phyloP scores from a whole-genome alignment of 169 alveolate genomes.

The Babesia divergens region DNA sequence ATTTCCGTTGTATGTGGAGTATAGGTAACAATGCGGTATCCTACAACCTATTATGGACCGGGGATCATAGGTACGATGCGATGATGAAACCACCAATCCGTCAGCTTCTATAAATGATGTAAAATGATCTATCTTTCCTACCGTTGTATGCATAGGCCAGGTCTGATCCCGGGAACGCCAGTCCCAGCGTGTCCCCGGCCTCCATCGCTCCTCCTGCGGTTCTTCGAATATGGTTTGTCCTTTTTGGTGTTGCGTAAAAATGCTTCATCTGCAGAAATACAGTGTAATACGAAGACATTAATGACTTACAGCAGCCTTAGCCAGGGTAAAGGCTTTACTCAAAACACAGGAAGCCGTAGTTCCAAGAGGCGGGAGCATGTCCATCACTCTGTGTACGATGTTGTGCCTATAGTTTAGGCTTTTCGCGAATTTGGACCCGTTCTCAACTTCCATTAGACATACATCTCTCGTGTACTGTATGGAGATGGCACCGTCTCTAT shows the following conservation, averaged over 20 bases:
- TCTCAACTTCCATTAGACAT: conserved; percentile 43
- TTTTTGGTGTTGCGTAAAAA: conserved; percentile 46
- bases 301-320: conserved; percentile 24
- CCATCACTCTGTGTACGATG: conserved; percentile 9
- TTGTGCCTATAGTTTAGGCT: conserved; percentile 36
- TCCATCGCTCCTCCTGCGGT: conserved; percentile 18
- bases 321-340: background rate
- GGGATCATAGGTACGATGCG: conserved; percentile 53
- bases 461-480: conserved; percentile 54
- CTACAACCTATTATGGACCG: conserved; percentile 44
- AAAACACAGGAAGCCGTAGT: background rate
- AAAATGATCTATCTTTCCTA: background rate
- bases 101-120: background rate
- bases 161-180: conserved; percentile 59
- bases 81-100: background rate
- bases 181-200: conserved; percentile 38
- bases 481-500: background rate
- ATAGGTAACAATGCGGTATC: conserved; percentile 40
- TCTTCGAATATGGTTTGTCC: conserved; percentile 31
- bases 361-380: conserved; percentile 11
- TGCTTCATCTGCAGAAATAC: conserved; percentile 51
- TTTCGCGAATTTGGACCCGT: conserved; percentile 54
- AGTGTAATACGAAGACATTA: background rate
- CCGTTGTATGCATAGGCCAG: conserved; percentile 58
- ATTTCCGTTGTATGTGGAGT: conserved; percentile 1